Evolutionary conservation across 1,139 yeast species (phyloP).

Genomic region (Zygoascus meyerae): DNA sequence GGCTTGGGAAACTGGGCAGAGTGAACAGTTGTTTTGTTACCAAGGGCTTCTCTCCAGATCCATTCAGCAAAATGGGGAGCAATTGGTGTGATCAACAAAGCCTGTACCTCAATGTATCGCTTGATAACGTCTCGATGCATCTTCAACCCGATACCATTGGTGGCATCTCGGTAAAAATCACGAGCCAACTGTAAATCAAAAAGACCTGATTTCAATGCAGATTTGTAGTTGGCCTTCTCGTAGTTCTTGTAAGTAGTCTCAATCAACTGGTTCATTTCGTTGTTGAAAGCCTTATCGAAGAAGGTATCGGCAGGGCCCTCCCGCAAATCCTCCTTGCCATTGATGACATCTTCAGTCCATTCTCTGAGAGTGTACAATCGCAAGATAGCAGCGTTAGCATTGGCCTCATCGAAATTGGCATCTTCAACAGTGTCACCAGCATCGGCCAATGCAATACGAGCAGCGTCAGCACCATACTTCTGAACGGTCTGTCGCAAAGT

Average conservation of each 20-base stretch:
- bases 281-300: constrained; percentile 85
- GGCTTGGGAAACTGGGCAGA: constrained; percentile 74
- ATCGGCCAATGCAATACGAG: constrained; percentile 96
- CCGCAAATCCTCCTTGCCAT: constrained; percentile 52
- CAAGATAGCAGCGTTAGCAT: constrained; percentile 95
- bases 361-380: constrained; percentile 89
- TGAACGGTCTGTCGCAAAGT: constrained; percentile 77
- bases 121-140: constrained; percentile 83
- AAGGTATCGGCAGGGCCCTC: constrained; percentile 56
- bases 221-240: constrained; percentile 70
- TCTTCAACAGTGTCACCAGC: constrained; percentile 98
- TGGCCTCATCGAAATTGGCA: constrained; percentile 95
- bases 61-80: constrained; percentile 96
- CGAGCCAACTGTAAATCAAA: constrained; percentile 93
- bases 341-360: constrained; percentile 80
- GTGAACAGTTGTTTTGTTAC: constrained; percentile 55
- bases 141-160: constrained; percentile 45
- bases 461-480: constrained; percentile 96
- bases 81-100: constrained; percentile 78
- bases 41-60: constrained; percentile 76
- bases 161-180: constrained; percentile 89
- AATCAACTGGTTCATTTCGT: constrained; percentile 83
- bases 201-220: constrained; percentile 82
- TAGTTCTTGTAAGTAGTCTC: constrained; percentile 68
- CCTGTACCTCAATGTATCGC: constrained; percentile 81